phyloP scores from a whole-genome alignment of 306 rosid species.

The Trichosanthes truncata region DNA sequence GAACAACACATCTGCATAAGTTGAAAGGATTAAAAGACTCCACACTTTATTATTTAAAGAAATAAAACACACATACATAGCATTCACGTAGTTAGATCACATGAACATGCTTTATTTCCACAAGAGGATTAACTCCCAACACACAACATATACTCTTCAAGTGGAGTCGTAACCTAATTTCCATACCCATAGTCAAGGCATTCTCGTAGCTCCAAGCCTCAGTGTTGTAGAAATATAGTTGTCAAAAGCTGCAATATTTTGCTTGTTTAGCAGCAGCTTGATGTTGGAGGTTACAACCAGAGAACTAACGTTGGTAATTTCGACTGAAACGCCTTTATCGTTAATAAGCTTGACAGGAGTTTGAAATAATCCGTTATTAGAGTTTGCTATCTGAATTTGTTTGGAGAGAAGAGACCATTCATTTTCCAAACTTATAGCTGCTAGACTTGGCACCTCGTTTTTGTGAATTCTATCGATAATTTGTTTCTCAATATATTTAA shows the following conservation, averaged over 20 bases:
- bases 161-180: no score
- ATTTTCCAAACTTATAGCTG: not conserved
- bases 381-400: not conserved
- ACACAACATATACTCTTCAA: no score
- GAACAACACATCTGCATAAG: no score
- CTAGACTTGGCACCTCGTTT: not conserved
- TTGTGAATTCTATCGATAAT: not conserved
- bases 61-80: not conserved
- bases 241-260: not conserved
- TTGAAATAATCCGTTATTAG: not conserved
- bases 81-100: not conserved
- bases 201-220: no score
- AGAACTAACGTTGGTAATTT: not conserved
- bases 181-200: no score
- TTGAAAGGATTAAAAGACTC: no score
- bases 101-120: not conserved
- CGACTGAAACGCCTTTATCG: not conserved
- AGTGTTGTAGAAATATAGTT: no score
- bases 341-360: not conserved
- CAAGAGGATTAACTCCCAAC: not conserved
- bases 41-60: not conserved
- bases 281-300: not conserved
- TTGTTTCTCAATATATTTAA: not conserved
- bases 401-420: not conserved
- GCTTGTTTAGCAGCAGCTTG: not conserved